A percentile compares a stretch with the other conserved stretches of the same genome.
Conservation (phyloP, 108 stramenopile species). For the Conticribra guillardii region DNA sequence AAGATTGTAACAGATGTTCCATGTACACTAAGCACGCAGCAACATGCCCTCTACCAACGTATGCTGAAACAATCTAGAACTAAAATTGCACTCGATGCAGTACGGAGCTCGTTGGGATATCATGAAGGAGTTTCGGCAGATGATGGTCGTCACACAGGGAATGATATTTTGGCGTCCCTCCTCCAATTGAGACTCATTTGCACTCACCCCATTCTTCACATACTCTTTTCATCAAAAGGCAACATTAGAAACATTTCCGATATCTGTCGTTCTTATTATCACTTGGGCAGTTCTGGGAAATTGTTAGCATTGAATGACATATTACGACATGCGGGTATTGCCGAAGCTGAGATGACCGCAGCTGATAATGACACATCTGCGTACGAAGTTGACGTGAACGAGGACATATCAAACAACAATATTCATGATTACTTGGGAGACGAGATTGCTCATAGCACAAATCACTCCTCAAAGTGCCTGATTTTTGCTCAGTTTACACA, state of each 20-base stretch:
- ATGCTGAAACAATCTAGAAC: constrained; percentile 48
- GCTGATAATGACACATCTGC: constrained; percentile 86
- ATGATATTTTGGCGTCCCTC: constrained; percentile 67
- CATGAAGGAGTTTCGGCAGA: constrained; percentile 14
- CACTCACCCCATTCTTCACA: constrained; percentile 80
- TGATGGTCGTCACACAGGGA: constrained; percentile 33
- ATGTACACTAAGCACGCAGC: constrained; percentile 75
- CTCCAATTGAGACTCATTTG: constrained; percentile 84
- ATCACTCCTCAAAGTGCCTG: constrained; percentile 63
- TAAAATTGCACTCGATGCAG: constrained; percentile 49
- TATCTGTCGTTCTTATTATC: constrained; percentile 6
- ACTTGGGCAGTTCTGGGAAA: constrained; percentile 84
- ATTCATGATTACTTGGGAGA: constrained; percentile 6
- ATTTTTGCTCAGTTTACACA: constrained; percentile 88
- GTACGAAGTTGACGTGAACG: constrained; percentile 46
- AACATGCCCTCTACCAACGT: constrained; percentile 62
- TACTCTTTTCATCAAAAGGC: constrained; percentile 57
- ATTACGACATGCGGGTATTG: constrained; percentile 73
- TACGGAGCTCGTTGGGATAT: constrained; percentile 19
- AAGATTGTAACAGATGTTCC: constrained; percentile 90
- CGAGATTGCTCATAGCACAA: neutral
- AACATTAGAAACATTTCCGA: constrained; percentile 67
- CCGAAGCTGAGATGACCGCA: constrained; percentile 57
- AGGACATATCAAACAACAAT: constrained; percentile 23
- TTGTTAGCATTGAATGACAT: constrained; percentile 79